Evolutionary conservation across 306 rosid genomes (phyloP).

Genomic region (Spatholobus suberectus): DNA sequence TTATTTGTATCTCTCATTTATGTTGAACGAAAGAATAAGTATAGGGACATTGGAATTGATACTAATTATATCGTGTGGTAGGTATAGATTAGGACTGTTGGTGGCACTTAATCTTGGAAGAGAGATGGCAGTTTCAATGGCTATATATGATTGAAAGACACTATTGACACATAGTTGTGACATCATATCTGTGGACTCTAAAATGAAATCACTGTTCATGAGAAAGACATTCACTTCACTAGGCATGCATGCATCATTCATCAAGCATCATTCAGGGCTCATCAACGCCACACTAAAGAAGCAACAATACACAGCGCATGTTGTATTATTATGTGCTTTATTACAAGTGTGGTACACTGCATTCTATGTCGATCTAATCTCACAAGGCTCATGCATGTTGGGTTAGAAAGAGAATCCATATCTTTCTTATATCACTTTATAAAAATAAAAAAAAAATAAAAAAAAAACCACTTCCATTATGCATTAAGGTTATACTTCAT

Average conservation of each 20-base stretch:
- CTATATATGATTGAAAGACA: conserved; percentile 35
- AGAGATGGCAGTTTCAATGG: conserved; percentile 8
- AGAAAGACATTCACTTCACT: neutral
- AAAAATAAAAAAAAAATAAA: too few relatives aligned
- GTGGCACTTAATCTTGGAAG: conserved; percentile 5
- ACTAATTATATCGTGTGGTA: neutral
- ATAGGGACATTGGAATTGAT: neutral
- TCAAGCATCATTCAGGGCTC: conserved; percentile 4
- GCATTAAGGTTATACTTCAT: neutral
- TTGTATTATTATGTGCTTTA: neutral
- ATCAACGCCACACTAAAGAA: neutral
- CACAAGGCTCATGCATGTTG: neutral
- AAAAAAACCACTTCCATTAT: neutral
- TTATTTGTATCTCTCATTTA: neutral
- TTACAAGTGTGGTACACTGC: neutral
- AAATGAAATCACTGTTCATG: neutral
- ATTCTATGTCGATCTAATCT: neutral
- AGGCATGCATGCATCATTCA: conserved; percentile 23
- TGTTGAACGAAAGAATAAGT: neutral
- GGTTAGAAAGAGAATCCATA: neutral
- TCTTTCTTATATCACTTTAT: too few relatives aligned
- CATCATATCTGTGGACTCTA: conserved; percentile 25
- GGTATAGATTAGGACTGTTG: conserved; percentile 10
- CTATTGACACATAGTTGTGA: conserved; percentile 51
- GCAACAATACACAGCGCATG: neutral